Evolutionary conservation across 2,329 filamentous ascomycete genomes (phyloP), one percentile per base, ranked within the genome.

Genomic region (Aspergillus quadricinctus): DNA sequence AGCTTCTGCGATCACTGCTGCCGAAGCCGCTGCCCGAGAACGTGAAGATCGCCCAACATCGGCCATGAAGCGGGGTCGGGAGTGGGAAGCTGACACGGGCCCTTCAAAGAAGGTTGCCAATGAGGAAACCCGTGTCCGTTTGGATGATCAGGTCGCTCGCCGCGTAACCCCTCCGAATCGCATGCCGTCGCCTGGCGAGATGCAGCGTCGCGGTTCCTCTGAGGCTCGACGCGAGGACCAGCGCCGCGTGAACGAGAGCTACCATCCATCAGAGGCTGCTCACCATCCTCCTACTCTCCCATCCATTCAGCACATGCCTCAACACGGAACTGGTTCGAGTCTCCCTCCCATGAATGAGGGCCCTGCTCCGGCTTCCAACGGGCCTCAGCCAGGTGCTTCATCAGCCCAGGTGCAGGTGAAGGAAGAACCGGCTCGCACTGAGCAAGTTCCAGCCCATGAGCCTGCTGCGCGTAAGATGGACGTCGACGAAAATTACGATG

Each of bases 401-500:
- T 61, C 68, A 11, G 62, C 77, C 75, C 28, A 87, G 83, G 72
- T 85, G 77, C 60, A 82, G 77, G 69, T 77, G 72, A 59, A 73
- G 55, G 83, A 90, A 61, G 88, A 91, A 28, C 55, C 72, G 35
- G 63, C 69, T 59, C 80, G 73, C 53, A 72, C 69, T 37, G 78
- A 80, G 59, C 73, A 82, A 28, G 73, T 81, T 2, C 77, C 81
- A 21, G 73, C 80, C 19, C 87, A 86, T 56, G 93, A 97, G 76
- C 90, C 92, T 53, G 92, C 94, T 35, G 91, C 92, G 21, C 83
- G 94, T 23, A 96, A 96, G 75, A 95, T 99, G 85, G 93, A 97
- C 6, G 90, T 97, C 21, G 92, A 99, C 64, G 94, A 99, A 72
- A 89, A 97, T 71, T 97, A 99, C 67, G 93, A 97, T 71, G 93